These are phyloP conservation scores for Caryopteris hybrid DNA, from an alignment of 305 asterid species.

Conservation along the genomic window DNA sequence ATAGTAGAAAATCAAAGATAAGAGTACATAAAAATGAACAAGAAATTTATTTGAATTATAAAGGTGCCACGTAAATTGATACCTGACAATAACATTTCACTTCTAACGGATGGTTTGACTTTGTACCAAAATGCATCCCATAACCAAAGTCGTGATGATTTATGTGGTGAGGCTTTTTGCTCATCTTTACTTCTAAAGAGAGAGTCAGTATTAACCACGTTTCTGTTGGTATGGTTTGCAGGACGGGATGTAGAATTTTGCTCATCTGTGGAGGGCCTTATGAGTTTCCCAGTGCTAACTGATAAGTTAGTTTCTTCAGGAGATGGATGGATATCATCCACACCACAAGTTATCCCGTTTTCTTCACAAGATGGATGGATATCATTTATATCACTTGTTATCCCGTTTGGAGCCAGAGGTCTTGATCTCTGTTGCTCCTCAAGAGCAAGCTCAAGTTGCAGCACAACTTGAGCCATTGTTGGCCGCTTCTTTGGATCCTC, in stretches of 20 bases:
- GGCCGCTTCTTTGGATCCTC: constrained; percentile 8
- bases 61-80: not conserved
- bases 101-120: constrained; percentile 14
- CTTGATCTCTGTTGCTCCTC: not conserved
- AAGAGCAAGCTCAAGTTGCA: not conserved
- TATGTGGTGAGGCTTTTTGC: constrained; percentile 3
- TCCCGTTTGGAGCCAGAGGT: not conserved
- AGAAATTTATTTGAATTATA: not conserved
- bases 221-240: not conserved
- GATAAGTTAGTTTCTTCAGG: not conserved
- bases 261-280: not conserved
- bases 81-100: constrained; percentile 6
- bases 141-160: constrained; percentile 15
- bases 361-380: not conserved
- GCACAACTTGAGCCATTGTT: constrained; percentile 7
- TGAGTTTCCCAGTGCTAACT: not conserved
- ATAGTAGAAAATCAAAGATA: not conserved
- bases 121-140: constrained; percentile 27
- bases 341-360: too few relatives aligned
- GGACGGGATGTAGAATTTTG: not conserved
- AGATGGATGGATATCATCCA: too few relatives aligned
- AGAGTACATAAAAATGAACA: not conserved
- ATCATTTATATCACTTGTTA: not conserved
- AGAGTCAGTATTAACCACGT: not conserved
- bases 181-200: not conserved